phyloP scores from a whole-genome alignment of 2,329 filamentous ascomycete species.

The Lecanicillium sp. region DNA sequence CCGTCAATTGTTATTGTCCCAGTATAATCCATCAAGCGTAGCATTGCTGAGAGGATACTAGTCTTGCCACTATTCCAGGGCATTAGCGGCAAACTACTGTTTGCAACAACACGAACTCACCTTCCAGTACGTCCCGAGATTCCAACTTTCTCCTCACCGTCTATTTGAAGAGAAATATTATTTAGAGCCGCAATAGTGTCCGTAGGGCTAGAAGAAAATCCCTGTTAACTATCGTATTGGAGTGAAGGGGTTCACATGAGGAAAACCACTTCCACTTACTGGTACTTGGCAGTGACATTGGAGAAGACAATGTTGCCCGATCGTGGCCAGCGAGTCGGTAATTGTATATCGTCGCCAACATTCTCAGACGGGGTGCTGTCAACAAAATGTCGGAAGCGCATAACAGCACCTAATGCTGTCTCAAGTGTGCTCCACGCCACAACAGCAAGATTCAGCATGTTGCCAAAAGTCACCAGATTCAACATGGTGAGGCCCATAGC shows the following conservation, averaged over 20 bases:
- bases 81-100: background rate
- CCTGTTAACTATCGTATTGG: too few species aligned
- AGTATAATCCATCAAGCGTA: slow-evolving; percentile 9
- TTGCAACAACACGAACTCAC: slow-evolving; percentile 7
- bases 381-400: background rate
- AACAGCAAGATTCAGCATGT: slow-evolving; percentile 15
- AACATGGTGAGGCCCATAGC: background rate
- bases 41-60: slow-evolving; percentile 13
- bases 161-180: slow-evolving; percentile 18
- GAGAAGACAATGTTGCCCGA: background rate
- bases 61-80: slow-evolving; percentile 14
- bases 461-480: slow-evolving; percentile 16
- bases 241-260: too few species aligned
- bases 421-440: slow-evolving; percentile 15
- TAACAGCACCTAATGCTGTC: background rate
- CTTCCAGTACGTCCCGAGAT: slow-evolving; percentile 28
- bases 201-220: background rate
- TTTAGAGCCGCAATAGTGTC: slow-evolving; percentile 12
- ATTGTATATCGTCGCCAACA: background rate
- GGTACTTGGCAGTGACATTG: background rate
- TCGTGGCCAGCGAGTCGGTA: background rate
- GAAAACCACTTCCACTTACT: background rate
- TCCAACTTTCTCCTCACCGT: slow-evolving; percentile 19
- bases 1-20: slow-evolving; percentile 1
- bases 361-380: background rate